A percentile compares a stretch with the other conserved stretches of the same genome.
Conservation (phyloP, 768 basidiomycete genomes). For the Dioszegia crocea region DNA sequence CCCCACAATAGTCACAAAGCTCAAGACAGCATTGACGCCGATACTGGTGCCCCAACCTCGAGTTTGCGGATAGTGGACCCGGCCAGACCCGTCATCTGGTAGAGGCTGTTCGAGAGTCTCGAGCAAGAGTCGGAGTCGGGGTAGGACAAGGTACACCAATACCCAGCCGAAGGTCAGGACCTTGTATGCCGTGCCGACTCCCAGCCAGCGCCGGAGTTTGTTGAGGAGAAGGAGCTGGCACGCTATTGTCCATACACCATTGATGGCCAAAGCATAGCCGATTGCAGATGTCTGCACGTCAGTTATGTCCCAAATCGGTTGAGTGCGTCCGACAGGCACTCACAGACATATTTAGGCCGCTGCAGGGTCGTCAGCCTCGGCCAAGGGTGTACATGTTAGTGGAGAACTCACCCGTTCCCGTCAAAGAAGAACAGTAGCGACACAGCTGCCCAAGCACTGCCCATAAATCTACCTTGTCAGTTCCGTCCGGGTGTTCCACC, state of each 20-base stretch:
- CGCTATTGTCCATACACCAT: constrained; percentile 45
- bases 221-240: constrained; percentile 43
- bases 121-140: constrained; percentile 32
- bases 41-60: constrained; percentile 35
- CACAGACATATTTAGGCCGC: constrained; percentile 45
- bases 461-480: constrained; percentile 36
- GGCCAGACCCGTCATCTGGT: constrained; percentile 17
- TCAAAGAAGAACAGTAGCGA: constrained; percentile 48
- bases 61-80: constrained; percentile 11
- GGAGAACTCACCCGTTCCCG: constrained; percentile 34
- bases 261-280: constrained; percentile 40
- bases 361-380: constrained; percentile 14
- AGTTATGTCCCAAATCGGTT: not conserved
- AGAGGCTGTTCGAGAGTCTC: constrained; percentile 33
- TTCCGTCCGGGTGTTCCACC: not conserved
- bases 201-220: constrained; percentile 34
- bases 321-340: too few species aligned
- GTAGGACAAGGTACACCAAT: constrained; percentile 37
- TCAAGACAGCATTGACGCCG: constrained; percentile 35
- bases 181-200: constrained; percentile 38
- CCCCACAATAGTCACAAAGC: constrained; percentile 36
- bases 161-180: constrained; percentile 44
- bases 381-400: not conserved
- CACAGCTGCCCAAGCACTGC: constrained; percentile 43
- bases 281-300: constrained; percentile 30